Conservation (phyloP, 2,329 filamentous ascomycete species). For the Massarina eburnea region DNA sequence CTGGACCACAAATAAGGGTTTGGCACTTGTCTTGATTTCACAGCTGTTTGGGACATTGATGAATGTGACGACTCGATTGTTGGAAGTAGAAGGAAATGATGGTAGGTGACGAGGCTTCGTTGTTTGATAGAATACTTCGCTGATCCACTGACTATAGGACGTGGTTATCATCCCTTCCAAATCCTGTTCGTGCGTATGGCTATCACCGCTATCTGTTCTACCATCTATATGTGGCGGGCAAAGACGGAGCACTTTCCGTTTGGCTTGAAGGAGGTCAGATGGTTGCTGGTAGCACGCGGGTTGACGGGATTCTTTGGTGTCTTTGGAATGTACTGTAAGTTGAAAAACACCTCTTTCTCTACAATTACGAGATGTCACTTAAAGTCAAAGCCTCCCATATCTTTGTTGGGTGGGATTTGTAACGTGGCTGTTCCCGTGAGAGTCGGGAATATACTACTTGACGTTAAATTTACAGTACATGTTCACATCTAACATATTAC, state of each 20-base stretch:
- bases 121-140: neutral
- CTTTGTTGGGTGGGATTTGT: neutral
- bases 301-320: conserved; percentile 74
- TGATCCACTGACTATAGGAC: conserved; percentile 35
- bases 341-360: neutral
- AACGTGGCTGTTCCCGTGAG: neutral
- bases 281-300: conserved; percentile 68
- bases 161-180: conserved; percentile 74
- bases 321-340: conserved; percentile 70
- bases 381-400: neutral
- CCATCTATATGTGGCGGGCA: conserved; percentile 72
- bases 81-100: conserved; percentile 69
- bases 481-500: conserved; percentile 10
- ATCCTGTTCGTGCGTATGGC: conserved; percentile 80
- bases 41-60: conserved; percentile 83
- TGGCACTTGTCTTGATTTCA: conserved; percentile 70
- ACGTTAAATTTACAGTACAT: neutral
- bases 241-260: conserved; percentile 70
- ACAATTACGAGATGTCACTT: neutral
- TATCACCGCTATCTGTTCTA: conserved; percentile 68
- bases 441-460: conserved; percentile 6
- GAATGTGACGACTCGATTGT: conserved; percentile 77
- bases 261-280: conserved; percentile 66
- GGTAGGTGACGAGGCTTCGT: conserved; percentile 32
- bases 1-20: conserved; percentile 70